phyloP scores from a whole-genome alignment of 768 basidiomycete species.

The Suillus hirtellus region DNA sequence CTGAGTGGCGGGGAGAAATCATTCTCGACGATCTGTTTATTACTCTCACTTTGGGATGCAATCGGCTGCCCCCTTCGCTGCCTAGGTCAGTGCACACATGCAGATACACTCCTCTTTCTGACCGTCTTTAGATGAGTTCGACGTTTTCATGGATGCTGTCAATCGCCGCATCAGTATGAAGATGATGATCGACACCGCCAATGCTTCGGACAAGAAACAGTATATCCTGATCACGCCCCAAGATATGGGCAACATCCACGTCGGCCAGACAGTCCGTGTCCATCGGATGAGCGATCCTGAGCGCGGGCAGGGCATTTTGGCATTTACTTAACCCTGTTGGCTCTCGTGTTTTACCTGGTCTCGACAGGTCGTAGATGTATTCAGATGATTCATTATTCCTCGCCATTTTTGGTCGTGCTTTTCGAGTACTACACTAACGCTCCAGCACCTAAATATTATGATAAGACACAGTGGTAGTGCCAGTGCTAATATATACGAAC shows the following conservation, averaged over 20 bases:
- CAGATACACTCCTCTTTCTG: conserved; percentile 9
- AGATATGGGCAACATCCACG: conserved; percentile 74
- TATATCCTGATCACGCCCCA: conserved; percentile 97
- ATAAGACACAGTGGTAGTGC: conserved; percentile 1
- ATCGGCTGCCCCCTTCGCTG: conserved; percentile 94
- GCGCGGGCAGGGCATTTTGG: conserved; percentile 55
- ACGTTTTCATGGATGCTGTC: conserved; percentile 96
- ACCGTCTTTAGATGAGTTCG: conserved; percentile 78
- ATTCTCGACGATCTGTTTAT: conserved; percentile 91
- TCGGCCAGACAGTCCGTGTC: conserved; percentile 72
- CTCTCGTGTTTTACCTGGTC: background rate
- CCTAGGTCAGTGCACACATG: conserved; percentile 54
- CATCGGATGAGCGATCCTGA: conserved; percentile 80
- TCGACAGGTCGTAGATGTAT: background rate
- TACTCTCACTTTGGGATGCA: conserved; percentile 95
- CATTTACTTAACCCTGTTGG: conserved; percentile 27
- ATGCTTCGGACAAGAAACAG: conserved; percentile 84
- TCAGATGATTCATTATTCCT: conserved; percentile 2
- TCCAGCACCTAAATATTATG: background rate
- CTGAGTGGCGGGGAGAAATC: conserved; percentile 95
- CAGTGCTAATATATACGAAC: background rate
- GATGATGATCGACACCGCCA: conserved; percentile 95
- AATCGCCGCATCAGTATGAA: conserved; percentile 92
- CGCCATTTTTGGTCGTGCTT: background rate
- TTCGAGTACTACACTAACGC: background rate